phyloP scores from a whole-genome alignment of 2,329 filamentous ascomycete genomes.

The Claviceps paspali region DNA sequence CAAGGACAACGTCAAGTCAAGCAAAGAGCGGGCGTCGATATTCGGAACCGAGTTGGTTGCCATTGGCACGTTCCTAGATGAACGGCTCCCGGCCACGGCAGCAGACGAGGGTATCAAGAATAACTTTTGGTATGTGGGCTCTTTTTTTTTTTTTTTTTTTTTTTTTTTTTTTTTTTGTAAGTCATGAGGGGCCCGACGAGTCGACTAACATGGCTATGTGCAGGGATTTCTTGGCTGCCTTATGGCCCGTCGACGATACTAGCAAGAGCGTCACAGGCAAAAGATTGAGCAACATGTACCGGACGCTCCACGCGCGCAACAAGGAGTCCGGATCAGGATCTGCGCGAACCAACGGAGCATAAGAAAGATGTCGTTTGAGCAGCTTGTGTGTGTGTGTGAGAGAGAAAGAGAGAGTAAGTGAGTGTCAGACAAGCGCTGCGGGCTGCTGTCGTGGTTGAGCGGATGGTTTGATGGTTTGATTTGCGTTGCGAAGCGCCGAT shows the following conservation, averaged over 20 bases:
- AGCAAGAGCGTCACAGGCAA: conserved; percentile 28
- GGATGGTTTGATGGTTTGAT: not conserved
- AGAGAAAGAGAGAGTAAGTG: too few species aligned
- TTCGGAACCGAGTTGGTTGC: conserved; percentile 45
- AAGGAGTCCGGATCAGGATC: conserved; percentile 15
- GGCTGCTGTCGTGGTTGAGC: not conserved
- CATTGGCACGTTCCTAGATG: conserved; percentile 47
- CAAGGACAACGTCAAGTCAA: conserved; percentile 45
- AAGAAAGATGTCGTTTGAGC: not conserved
- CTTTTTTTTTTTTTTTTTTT: too few species aligned
- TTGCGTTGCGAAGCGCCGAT: not conserved
- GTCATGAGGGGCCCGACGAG: too few species aligned
- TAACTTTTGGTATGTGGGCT: conserved; percentile 32
- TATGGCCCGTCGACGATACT: conserved; percentile 31
- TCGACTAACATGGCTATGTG: conserved; percentile 9
- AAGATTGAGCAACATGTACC: conserved; percentile 29
- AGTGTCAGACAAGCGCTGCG: not conserved
- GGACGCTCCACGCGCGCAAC: conserved; percentile 21
- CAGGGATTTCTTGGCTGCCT: conserved; percentile 29
- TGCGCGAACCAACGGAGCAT: conserved; percentile 18
- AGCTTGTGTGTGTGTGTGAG: not conserved
- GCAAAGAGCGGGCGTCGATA: conserved; percentile 44
- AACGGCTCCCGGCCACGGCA: conserved; percentile 25
- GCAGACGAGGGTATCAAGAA: conserved; percentile 28
- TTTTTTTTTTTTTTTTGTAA: not conserved